These are phyloP conservation scores for Leucogyrophana mollusca DNA, from an alignment of 768 basidiomycete species.

Conservation along the genomic window DNA sequence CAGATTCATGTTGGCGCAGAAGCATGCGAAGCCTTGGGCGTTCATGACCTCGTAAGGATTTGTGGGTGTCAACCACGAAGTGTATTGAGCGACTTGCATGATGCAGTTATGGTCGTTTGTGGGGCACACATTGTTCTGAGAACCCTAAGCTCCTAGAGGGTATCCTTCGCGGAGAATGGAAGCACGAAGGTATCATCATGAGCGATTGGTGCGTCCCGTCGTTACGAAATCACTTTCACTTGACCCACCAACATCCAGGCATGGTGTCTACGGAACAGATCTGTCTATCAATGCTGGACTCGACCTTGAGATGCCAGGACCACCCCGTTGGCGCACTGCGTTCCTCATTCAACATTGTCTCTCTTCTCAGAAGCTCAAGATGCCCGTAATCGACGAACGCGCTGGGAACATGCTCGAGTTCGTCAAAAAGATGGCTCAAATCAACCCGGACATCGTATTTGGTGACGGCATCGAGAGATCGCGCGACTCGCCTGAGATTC, in stretches of 20 bases:
- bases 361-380: slow-evolving; percentile 49
- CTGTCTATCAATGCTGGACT: slow-evolving; percentile 45
- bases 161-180: slow-evolving; percentile 50
- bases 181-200: slow-evolving; percentile 46
- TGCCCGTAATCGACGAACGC: slow-evolving; percentile 47
- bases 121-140: slow-evolving; percentile 44
- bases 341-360: slow-evolving; percentile 38
- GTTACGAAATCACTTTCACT: neutral
- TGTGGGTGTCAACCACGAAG: slow-evolving; percentile 11
- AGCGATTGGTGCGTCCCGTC: slow-evolving; percentile 41
- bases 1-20: slow-evolving; percentile 70
- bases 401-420: slow-evolving; percentile 51
- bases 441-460: slow-evolving; percentile 59
- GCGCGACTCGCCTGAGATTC: slow-evolving; percentile 49
- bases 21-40: slow-evolving; percentile 57
- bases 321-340: slow-evolving; percentile 38
- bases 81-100: neutral
- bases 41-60: slow-evolving; percentile 62
- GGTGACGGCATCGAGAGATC: slow-evolving; percentile 61
- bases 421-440: slow-evolving; percentile 54
- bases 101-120: slow-evolving; percentile 40
- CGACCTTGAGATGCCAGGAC: slow-evolving; percentile 49
- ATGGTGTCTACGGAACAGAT: slow-evolving; percentile 42
- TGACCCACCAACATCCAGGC: slow-evolving; percentile 21
- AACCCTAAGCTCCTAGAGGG: slow-evolving; percentile 38